Percentiles rank a stretch among this genome's conserved stretches.
Conservation (phyloP, 495 filamentous ascomycete genomes). For the Cairneyella variabilis region DNA sequence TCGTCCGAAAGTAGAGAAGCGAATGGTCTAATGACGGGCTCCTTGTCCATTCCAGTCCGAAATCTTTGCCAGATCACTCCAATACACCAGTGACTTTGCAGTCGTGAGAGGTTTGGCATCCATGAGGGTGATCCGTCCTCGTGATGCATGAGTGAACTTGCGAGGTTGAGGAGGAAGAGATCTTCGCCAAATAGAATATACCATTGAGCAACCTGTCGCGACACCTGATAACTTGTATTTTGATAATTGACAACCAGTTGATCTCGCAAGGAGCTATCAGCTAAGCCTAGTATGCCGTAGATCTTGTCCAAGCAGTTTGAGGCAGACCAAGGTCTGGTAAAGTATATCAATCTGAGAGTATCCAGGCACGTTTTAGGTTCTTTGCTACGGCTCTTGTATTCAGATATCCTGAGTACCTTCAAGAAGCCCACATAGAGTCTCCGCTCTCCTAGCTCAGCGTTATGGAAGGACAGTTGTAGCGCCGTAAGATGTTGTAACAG, state of each 20-base stretch:
- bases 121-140: slow-evolving; percentile 2
- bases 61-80: slow-evolving; percentile 1
- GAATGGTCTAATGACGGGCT: background rate
- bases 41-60: background rate
- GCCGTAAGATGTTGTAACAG: background rate
- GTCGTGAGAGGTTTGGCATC: background rate
- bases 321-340: background rate
- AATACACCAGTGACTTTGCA: background rate
- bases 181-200: background rate
- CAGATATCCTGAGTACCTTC: background rate
- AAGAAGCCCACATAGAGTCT: background rate
- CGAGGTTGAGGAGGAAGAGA: slow-evolving; percentile 6
- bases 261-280: slow-evolving; percentile 1
- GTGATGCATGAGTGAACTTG: background rate
- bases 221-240: background rate
- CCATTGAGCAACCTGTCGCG: slow-evolving; percentile 1
- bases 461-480: background rate
- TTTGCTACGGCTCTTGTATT: background rate
- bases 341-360: background rate
- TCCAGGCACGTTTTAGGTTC: background rate
- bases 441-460: background rate
- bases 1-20: background rate
- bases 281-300: slow-evolving; percentile 4
- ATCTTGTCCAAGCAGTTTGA: slow-evolving; percentile 2
- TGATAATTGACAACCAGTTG: slow-evolving; percentile 2